Base-by-base conservation (phyloP, 2,329 filamentous ascomycete genomes). In the Xylariales sp. region DNA sequence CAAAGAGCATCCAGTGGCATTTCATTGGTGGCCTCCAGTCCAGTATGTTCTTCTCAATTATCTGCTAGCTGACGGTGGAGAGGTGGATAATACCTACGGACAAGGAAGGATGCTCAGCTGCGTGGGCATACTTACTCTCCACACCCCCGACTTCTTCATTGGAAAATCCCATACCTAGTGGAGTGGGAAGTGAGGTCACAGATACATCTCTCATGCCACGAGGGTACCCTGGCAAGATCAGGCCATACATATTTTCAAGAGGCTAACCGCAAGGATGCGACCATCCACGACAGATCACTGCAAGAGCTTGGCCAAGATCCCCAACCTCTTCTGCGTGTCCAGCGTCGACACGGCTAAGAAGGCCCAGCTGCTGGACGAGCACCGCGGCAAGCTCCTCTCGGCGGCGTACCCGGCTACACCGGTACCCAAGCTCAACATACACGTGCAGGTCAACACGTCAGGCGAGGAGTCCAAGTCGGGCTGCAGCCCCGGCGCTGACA, bases 1-100 rank as follows among this genome's bases (percentile, higher is more conserved):
- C 93, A 0, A 66, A 67, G 30, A 75, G 73, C 23, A 85, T 98
- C 48, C 75, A 76, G 52, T 98, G 93, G 93, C 93, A 98, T 63
- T 96, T 97, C 62, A 98, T 97, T 59, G 93, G 93, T 27, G 88
- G 86, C 0, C 67, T 98, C 27, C 93, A 98, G 64, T 90, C 86
- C 12, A 70, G 76, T 78, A 60, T 45, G 64, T 53, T 20, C n/a
- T n/a, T n/a, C n/a, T n/a, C n/a, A n/a, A n/a, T n/a, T n/a, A n/a
- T n/a, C n/a, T n/a, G n/a, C n/a, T n/a, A n/a, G n/a, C n/a, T n/a
- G n/a, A n/a, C n/a, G n/a, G n/a, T n/a, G n/a, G n/a, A n/a, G n/a
- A n/a, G n/a, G n/a, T n/a, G n/a, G n/a, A n/a, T n/a, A n/a, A n/a
- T n/a, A n/a, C n/a, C n/a, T n/a, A n/a, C n/a, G n/a, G n/a, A n/a